Conservation (phyloP, 176 grass and related monocot species). For the Lolium rigidum region DNA sequence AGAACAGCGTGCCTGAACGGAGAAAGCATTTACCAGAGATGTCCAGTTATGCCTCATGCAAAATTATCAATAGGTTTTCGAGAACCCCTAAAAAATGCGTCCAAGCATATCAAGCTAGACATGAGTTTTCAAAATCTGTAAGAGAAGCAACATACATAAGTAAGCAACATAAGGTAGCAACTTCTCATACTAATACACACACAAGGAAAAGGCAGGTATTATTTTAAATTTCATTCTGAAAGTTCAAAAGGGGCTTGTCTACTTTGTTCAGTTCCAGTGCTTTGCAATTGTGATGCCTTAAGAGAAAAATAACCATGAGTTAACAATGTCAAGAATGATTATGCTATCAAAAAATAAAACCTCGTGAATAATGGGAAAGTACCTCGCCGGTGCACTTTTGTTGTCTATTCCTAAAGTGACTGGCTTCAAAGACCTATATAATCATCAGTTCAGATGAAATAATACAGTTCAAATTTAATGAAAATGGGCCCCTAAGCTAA, state of each 20-base stretch:
- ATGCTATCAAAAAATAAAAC: no score
- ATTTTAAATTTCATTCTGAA: background rate
- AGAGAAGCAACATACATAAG: background rate
- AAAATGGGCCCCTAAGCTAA: no score
- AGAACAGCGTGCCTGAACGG: slow-evolving; percentile 12
- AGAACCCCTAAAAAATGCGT: slow-evolving; percentile 6
- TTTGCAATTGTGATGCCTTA: background rate
- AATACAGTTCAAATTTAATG: no score
- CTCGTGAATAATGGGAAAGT: no score
- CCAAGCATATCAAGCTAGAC: slow-evolving; percentile 99
- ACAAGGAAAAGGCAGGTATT: background rate
- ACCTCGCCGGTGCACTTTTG: no score
- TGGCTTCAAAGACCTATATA: no score
- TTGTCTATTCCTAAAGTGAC: no score
- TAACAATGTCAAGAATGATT: background rate
- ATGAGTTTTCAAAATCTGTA: slow-evolving; percentile 89
- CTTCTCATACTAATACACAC: slow-evolving; percentile 22
- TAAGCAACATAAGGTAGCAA: background rate
- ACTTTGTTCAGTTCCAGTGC: background rate
- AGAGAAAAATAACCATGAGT: background rate
- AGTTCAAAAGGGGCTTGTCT: background rate
- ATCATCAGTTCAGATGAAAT: no score
- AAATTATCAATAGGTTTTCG: slow-evolving; percentile 71
- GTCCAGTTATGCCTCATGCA: no score
- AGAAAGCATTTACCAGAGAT: slow-evolving; percentile 22